phyloP scores from a whole-genome alignment of 257 asterid species.

The Capsicum pubescens region DNA sequence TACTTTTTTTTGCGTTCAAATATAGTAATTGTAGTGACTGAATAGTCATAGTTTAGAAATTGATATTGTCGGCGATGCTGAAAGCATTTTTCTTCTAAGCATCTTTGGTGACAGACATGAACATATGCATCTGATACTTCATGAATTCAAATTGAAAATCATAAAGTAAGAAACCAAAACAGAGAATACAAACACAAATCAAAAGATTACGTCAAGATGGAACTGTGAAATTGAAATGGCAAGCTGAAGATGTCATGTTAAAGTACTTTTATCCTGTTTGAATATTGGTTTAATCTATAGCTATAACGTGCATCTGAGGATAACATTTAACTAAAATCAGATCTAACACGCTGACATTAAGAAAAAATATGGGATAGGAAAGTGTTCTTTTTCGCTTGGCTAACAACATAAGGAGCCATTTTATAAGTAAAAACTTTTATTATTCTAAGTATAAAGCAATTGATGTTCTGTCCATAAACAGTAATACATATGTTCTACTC shows the following conservation, averaged over 20 bases:
- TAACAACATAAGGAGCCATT: not conserved
- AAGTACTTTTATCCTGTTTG: not conserved
- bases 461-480: not conserved
- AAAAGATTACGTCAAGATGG: slow-evolving; percentile 19
- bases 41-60: slow-evolving; percentile 6
- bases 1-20: not conserved
- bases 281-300: too few species aligned
- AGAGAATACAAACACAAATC: slow-evolving; percentile 11
- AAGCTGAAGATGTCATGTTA: slow-evolving; percentile 1
- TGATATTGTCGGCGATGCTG: not conserved
- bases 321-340: not conserved
- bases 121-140: slow-evolving; percentile 1
- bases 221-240: not conserved
- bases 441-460: not conserved
- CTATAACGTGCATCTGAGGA: too few species aligned
- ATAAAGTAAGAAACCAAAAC: not conserved
- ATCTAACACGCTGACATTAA: not conserved
- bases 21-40: not conserved
- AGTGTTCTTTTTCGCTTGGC: not conserved
- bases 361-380: not conserved
- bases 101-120: not conserved
- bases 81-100: not conserved
- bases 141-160: slow-evolving; percentile 9
- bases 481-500: not conserved
- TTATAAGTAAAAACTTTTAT: not conserved